Percentiles rank a stretch among this genome's conserved stretches.
Evolutionary conservation across 208 protist species (phyloP).

Genomic region (Crithidia bombi): DNA sequence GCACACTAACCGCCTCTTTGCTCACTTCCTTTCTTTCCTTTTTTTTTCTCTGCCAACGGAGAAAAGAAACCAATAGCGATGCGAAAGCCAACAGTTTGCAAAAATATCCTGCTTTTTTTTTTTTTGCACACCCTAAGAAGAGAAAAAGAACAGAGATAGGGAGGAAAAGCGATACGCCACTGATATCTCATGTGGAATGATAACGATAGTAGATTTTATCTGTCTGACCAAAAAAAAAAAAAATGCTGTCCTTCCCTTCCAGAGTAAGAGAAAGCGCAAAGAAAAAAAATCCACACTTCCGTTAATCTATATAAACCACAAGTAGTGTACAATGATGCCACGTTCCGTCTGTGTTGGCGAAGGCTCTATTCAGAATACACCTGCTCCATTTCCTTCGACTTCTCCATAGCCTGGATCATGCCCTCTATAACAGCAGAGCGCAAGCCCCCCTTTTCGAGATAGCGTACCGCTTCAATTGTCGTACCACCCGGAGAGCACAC

Average conservation of each 20-base stretch:
- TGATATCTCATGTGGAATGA: no score
- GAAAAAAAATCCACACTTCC: not conserved
- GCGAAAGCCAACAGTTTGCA: not conserved
- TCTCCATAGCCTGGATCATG: constrained; percentile 88
- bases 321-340: not conserved
- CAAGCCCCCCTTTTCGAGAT: constrained; percentile 91
- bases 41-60: not conserved
- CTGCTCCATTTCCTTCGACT: constrained; percentile 86
- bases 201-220: not conserved
- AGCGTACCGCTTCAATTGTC: constrained; percentile 95
- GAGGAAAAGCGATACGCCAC: constrained; percentile 9
- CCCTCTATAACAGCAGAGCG: constrained; percentile 93
- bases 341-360: no score
- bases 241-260: not conserved
- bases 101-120: no score
- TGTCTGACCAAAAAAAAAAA: constrained; percentile 17
- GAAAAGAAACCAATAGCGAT: not conserved
- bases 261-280: constrained; percentile 19
- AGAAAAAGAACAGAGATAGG: constrained; percentile 11
- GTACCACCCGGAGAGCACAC: constrained; percentile 95
- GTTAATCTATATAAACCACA: not conserved
- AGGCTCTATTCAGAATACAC: constrained; percentile 34
- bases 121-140: no score
- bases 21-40: not conserved
- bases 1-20: no score